Conservation (phyloP, 2,329 filamentous ascomycete species). For the Phialophora macrospora region DNA sequence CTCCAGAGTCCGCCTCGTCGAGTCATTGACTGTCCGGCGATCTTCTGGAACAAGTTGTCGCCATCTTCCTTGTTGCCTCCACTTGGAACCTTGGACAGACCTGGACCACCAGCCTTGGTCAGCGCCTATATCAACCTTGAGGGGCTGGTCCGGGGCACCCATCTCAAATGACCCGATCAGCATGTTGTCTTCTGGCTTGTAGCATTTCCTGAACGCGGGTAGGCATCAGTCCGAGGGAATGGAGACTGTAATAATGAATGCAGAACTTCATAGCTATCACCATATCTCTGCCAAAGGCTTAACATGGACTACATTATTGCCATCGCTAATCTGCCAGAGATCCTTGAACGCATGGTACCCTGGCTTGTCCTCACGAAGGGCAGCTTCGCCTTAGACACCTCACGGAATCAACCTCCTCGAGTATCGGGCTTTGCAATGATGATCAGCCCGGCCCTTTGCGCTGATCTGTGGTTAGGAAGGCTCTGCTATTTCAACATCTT, state of each 20-base stretch:
- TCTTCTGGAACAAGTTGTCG: slow-evolving; percentile 12
- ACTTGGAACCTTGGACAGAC: neutral
- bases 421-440: no score
- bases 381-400: no score
- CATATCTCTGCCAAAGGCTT: neutral
- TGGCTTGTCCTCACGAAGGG: no score
- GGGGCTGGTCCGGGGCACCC: no score
- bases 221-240: neutral
- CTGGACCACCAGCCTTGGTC: neutral
- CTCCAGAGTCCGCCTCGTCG: neutral
- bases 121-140: neutral
- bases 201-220: neutral
- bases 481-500: neutral
- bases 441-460: no score
- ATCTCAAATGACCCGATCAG: neutral
- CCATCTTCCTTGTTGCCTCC: slow-evolving; percentile 13
- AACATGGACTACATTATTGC: neutral
- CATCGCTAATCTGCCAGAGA: neutral
- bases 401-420: no score
- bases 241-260: neutral
- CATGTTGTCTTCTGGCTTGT: neutral
- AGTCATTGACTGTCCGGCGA: neutral
- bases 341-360: no score
- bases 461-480: no score
- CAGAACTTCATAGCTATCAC: neutral